These are phyloP conservation scores for Tubosaeta sp. DNA, from an alignment of 768 basidiomycete species.

Conservation along the genomic window DNA sequence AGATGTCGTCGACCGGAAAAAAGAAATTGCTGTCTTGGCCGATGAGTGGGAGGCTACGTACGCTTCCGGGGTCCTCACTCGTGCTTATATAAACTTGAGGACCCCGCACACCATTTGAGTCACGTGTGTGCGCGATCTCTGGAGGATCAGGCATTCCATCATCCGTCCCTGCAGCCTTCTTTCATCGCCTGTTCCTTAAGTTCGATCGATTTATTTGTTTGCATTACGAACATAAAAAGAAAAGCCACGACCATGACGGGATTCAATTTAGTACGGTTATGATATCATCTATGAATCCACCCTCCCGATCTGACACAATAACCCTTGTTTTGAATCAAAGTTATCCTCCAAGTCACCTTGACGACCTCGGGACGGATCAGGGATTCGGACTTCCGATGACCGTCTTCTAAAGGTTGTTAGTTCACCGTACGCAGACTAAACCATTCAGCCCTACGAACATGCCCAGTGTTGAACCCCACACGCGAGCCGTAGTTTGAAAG, in stretches of 20 bases:
- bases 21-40: constrained; percentile 19
- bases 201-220: not conserved
- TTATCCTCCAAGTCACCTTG: not conserved
- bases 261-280: not conserved
- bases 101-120: constrained; percentile 12
- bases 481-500: too few relatives aligned
- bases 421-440: not conserved
- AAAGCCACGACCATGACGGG: not conserved
- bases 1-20: constrained; percentile 17
- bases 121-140: constrained; percentile 8
- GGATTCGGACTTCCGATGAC: not conserved
- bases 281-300: not conserved
- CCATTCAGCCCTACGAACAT: not conserved
- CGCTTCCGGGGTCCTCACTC: constrained; percentile 14
- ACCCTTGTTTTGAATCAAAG: not conserved
- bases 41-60: constrained; percentile 21
- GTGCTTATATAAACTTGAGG: constrained; percentile 16
- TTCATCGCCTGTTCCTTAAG: not conserved
- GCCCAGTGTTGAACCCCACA: too few relatives aligned
- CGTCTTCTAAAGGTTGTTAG: too few relatives aligned
- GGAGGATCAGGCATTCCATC: not conserved
- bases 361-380: not conserved
- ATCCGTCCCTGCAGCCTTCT: not conserved
- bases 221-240: not conserved
- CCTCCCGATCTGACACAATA: not conserved